phyloP scores from a whole-genome alignment of 129 eudicot genomes.

The Oenanthe sinensis region DNA sequence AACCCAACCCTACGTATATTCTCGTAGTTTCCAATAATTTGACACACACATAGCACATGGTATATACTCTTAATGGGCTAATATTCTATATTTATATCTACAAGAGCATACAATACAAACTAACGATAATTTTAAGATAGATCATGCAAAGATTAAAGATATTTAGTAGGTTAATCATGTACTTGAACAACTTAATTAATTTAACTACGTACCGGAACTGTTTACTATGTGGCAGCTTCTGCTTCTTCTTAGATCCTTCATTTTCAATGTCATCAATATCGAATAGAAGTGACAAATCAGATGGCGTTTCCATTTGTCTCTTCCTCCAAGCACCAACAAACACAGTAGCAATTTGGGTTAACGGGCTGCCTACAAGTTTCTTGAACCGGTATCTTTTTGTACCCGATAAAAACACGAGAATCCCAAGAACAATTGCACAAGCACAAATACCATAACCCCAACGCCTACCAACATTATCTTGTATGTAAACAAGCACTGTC shows the following conservation, averaged over 20 bases:
- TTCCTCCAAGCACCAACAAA: conserved; percentile 75
- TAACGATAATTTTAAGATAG: too few species aligned
- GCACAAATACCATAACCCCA: conserved; percentile 95
- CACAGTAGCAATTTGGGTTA: conserved; percentile 85
- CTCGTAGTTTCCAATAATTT: background rate
- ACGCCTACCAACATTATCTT: conserved; percentile 70
- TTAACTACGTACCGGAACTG: conserved; percentile 58
- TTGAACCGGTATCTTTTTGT: conserved; percentile 75
- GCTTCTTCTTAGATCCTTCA: conserved; percentile 44
- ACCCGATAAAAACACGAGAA: conserved; percentile 62
- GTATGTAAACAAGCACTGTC: conserved; percentile 74
- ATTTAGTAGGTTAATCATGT: too few species aligned
- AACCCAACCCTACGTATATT: background rate
- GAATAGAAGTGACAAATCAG: conserved; percentile 53
- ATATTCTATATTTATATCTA: too few species aligned
- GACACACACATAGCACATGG: too few species aligned
- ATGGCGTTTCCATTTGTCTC: conserved; percentile 52
- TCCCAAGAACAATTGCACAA: conserved; percentile 49
- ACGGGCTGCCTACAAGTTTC: conserved; percentile 85
- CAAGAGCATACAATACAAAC: too few species aligned
- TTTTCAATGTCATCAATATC: conserved; percentile 34
- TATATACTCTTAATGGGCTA: too few species aligned
- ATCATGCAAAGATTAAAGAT: background rate
- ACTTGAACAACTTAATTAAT: too few species aligned
- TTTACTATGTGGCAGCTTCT: conserved; percentile 74